Conservation (phyloP, 306 rosid species). For the Carpinus viminea region DNA sequence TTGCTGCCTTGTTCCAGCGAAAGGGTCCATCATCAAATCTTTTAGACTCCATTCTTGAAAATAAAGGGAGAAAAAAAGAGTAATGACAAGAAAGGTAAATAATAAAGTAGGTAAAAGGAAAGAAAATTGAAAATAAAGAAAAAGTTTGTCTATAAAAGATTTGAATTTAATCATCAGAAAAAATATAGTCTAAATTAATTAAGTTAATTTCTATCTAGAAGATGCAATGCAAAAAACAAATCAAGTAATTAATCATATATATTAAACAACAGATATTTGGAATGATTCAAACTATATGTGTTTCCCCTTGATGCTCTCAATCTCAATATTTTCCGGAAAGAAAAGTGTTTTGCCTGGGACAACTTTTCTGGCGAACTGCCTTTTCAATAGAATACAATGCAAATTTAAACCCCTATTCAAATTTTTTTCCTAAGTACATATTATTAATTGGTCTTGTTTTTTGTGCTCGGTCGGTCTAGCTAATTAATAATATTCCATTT, state of each 20-base stretch:
- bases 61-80: constrained; percentile 31
- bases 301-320: constrained; percentile 27
- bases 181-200: neutral
- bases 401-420: constrained; percentile 31
- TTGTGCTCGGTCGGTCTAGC: constrained; percentile 42
- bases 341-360: constrained; percentile 52
- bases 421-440: constrained; percentile 47
- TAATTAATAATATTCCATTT: constrained; percentile 39
- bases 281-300: constrained; percentile 38
- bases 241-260: neutral
- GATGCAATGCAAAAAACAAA: neutral
- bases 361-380: constrained; percentile 46
- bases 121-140: constrained; percentile 24
- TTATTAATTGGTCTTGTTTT: constrained; percentile 67
- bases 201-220: constrained; percentile 8
- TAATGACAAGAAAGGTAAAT: constrained; percentile 27
- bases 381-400: constrained; percentile 57
- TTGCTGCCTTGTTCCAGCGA: constrained; percentile 33
- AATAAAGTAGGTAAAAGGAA: constrained; percentile 34
- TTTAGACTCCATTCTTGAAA: constrained; percentile 32
- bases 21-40: constrained; percentile 47
- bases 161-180: constrained; percentile 28
- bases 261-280: neutral
- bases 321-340: constrained; percentile 35
- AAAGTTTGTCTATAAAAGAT: constrained; percentile 26